Conservation (phyloP, 2,329 filamentous ascomycete genomes). For the Parafenestella ontariensis region DNA sequence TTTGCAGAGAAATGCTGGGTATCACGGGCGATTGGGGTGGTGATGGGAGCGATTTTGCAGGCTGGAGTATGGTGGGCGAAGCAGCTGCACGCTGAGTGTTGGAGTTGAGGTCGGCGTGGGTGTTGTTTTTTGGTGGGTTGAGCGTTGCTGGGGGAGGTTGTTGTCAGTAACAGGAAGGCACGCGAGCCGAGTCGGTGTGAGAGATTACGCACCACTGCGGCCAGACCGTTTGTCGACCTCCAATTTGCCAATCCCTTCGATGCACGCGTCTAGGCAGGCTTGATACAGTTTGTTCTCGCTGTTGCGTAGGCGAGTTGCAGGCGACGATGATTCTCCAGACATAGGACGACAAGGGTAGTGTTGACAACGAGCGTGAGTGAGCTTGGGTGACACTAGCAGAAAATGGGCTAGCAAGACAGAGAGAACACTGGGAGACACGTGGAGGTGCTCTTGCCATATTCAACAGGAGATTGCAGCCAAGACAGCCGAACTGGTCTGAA, state of each 20-base stretch:
- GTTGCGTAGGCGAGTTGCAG: conserved; percentile 2
- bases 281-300: conserved; percentile 22
- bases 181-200: not conserved
- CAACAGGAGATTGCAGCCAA: not conserved
- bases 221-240: conserved; percentile 8
- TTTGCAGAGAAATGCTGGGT: not conserved
- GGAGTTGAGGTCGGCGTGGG: not conserved
- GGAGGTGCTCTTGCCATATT: not conserved
- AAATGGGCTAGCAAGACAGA: not conserved
- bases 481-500: not conserved
- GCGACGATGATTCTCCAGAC: conserved; percentile 6
- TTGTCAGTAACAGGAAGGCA: conserved; percentile 1
- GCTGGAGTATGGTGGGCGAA: not conserved
- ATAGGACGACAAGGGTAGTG: conserved; percentile 7
- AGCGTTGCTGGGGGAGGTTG: conserved; percentile 4
- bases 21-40: conserved; percentile 6
- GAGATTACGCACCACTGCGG: conserved; percentile 4
- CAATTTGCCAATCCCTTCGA: conserved; percentile 24
- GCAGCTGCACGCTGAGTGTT: not conserved
- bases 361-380: not conserved
- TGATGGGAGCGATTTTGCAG: conserved; percentile 4
- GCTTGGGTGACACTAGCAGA: not conserved
- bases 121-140: conserved; percentile 2
- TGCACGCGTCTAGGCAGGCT: conserved; percentile 21
- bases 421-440: not conserved